Evolutionary conservation across 177 flowering plant genomes (phyloP).

Genomic region (Telopea speciosissima): DNA sequence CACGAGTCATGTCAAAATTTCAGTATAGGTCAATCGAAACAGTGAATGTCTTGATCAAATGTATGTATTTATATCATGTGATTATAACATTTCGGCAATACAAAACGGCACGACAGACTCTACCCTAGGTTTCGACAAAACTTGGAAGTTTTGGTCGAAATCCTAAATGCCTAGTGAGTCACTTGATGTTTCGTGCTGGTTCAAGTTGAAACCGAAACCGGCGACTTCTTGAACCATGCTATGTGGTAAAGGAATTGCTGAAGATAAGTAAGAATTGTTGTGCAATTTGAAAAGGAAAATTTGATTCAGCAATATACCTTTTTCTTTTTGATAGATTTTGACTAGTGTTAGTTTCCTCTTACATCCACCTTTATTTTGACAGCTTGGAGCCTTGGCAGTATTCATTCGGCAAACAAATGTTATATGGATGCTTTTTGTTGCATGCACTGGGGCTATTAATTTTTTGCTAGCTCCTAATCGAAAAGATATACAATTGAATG

Average conservation of each 20-base stretch:
- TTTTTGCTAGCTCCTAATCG: constrained; percentile 18
- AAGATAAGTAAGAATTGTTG: background rate
- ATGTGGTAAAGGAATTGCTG: background rate
- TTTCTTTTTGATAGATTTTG: background rate
- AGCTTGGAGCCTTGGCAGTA: constrained; percentile 77
- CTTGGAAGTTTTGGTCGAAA: too few relatives aligned
- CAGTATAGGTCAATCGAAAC: too few relatives aligned
- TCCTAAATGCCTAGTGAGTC: too few relatives aligned
- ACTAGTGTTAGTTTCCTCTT: background rate
- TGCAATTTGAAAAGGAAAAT: background rate
- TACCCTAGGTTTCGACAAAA: too few relatives aligned
- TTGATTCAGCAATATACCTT: background rate
- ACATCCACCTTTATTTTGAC: constrained; percentile 18
- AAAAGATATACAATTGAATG: constrained; percentile 21
- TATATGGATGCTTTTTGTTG: constrained; percentile 83
- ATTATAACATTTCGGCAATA: too few relatives aligned
- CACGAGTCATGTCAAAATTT: too few relatives aligned
- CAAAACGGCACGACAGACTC: too few relatives aligned
- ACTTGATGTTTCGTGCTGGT: too few relatives aligned
- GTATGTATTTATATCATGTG: too few relatives aligned
- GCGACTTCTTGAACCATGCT: too few relatives aligned
- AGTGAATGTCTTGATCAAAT: too few relatives aligned
- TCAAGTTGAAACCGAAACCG: too few relatives aligned
- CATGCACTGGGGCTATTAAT: constrained; percentile 54
- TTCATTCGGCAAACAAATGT: constrained; percentile 84